Evolutionary conservation across 1,284 basidiomycete species (phyloP).

Genomic region (Athelia sp.): DNA sequence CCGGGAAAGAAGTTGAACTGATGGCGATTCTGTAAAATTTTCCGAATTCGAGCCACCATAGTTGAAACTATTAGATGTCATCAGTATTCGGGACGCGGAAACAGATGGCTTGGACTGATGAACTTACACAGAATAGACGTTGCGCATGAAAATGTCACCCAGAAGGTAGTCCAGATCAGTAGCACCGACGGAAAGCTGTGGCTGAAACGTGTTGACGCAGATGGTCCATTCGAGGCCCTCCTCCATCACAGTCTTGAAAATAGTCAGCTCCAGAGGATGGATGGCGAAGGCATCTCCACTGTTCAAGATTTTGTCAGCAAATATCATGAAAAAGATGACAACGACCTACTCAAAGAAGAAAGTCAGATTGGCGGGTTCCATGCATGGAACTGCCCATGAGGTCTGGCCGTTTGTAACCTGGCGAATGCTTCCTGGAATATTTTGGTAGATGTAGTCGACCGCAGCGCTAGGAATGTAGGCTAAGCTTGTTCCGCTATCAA

Average conservation of each 20-base stretch:
- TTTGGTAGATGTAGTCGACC: slow-evolving; percentile 33
- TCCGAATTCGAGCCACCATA: neutral
- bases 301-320: neutral
- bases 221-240: slow-evolving; percentile 29
- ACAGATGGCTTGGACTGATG: no score
- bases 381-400: slow-evolving; percentile 39
- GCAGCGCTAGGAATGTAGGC: slow-evolving; percentile 27
- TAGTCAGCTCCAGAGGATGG: slow-evolving; percentile 41
- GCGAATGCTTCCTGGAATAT: slow-evolving; percentile 28
- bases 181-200: slow-evolving; percentile 17
- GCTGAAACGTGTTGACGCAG: slow-evolving; percentile 26
- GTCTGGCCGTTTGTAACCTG: slow-evolving; percentile 15
- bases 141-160: slow-evolving; percentile 49
- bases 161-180: slow-evolving; percentile 38
- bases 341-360: slow-evolving; percentile 34
- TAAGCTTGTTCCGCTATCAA: slow-evolving; percentile 41
- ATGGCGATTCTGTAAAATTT: neutral
- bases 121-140: slow-evolving; percentile 53
- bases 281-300: slow-evolving; percentile 34
- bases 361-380: slow-evolving; percentile 32
- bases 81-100: no score
- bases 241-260: slow-evolving; percentile 19
- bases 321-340: neutral
- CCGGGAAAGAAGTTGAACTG: neutral
- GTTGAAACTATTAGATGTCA: no score